These are phyloP conservation scores for Kregervanrija delftensis DNA, from an alignment of 805 yeast species.

Conservation along the genomic window DNA sequence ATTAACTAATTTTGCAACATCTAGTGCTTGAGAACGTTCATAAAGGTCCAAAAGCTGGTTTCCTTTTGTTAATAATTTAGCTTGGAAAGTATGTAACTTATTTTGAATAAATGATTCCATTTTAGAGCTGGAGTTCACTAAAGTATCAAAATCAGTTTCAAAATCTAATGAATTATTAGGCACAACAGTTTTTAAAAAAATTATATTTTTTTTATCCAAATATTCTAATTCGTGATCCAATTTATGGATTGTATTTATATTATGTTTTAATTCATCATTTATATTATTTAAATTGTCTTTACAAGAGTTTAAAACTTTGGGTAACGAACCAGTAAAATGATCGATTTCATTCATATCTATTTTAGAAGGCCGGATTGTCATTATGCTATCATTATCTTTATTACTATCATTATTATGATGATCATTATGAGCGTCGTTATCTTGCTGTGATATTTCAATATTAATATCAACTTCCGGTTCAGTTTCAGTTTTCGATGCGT, in stretches of 20 bases:
- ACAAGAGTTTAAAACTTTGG: constrained; percentile 15
- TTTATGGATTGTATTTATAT: constrained; percentile 33
- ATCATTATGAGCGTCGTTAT: not conserved
- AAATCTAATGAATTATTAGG: not conserved
- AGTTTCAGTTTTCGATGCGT: not conserved
- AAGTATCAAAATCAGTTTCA: not conserved
- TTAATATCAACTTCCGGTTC: not conserved
- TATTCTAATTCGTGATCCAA: constrained; percentile 34
- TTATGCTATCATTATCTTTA: not conserved
- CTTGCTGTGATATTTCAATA: too few relatives aligned
- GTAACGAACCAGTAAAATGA: constrained; percentile 15
- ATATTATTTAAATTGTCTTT: constrained; percentile 31
- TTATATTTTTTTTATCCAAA: constrained; percentile 14
- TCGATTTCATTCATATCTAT: constrained; percentile 7
- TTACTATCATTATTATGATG: not conserved
- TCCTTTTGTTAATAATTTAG: constrained; percentile 17
- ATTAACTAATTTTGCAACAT: constrained; percentile 51
- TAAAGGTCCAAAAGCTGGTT: constrained; percentile 30
- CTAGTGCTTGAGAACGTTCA: constrained; percentile 61
- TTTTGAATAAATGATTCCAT: not conserved
- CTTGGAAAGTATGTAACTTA: constrained; percentile 1
- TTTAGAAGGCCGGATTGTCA: constrained; percentile 3
- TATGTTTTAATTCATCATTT: constrained; percentile 46
- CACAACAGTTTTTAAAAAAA: constrained; percentile 10
- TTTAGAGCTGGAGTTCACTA: not conserved